Base-by-base conservation (phyloP, 345 rosid species). In the Populus pruinosa region DNA sequence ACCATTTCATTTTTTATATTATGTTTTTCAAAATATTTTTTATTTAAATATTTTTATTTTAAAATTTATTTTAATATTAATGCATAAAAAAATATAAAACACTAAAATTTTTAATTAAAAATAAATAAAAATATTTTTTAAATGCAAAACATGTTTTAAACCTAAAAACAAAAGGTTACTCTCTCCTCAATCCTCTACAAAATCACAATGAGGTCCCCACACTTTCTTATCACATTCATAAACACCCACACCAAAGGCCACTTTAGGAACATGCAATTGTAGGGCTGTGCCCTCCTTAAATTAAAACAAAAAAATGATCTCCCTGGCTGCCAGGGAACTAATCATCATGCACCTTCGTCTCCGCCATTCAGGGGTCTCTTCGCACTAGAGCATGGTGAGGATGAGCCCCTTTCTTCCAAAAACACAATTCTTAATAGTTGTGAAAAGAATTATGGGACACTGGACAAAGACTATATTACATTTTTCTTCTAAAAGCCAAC, bases 191-290 rank as follows among this genome's bases (percentile, higher is more conserved):
- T 77, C 82, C 73, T 75, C 35, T 29, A 66, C 7, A 76, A 72
- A 73, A 87, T 81, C 78, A 70, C 70, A 76, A 36, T 63, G 16
- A 50, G 80, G 83, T 33, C 36, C 82, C 84, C 86, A 78, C 83
- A 35, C 35, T 53, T 73, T 77, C 71, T 62, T 63, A 53, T 67
- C 53, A 71, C 31, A 66, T 23, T 71, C 80, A 56, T 16, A 56
- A 27, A 74, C 47, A 7, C 63, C 63, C 69, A 67, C 74, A 71
- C 41, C 76, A 78, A 72, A 29, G 5, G 70, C 67, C 53, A 63
- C 79, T 76, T 78, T 77, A 66, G 43, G 66, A 85, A 77, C 85
- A 70, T 83, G 85, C 82, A 77, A 55, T 66, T 56, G 74, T 49
- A 27, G 29, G 56, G 0, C 21, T 50, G n/a, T 65, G 63, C 29